Base-by-base conservation (phyloP, 495 filamentous ascomycete genomes). In the Diplogelasinospora grovesii region DNA sequence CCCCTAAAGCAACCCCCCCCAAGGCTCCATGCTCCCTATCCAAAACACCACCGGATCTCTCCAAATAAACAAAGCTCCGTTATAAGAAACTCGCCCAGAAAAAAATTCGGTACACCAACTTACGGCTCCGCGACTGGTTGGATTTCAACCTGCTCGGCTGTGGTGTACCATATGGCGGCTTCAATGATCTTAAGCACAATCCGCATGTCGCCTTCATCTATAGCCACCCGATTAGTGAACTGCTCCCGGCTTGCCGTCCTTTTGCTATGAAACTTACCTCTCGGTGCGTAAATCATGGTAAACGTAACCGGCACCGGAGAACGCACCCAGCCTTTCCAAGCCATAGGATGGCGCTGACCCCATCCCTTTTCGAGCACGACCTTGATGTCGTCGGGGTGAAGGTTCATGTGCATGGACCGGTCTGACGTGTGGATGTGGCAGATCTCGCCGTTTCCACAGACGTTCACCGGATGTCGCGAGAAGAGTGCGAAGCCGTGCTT, bases 291-390 rank as follows among this genome's bases (percentile, higher is more conserved):
- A 10, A 96, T 71, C 73, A 95, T 78, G 26, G 85, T 58, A 59
- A 84, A 93, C 22, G 81, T 82, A 8, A 60, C 57, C 1, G 85
- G 83, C 37, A 77, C 71, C 48, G 74, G 85, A 41, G 68, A 66
- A 53, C 48, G 68, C 31, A 66, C 65, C 50, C 57, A 59, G 13
- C 54, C 41, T 27, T 62, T 75, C 7, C 18, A 78, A 3, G 85
- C 79, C 45, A 94, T 70, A 1, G 85, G 85, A 61, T 94, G 87
- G n/a, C 87, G 69, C 60, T 95, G 77, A n/a, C 84, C 89, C 87
- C 86, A 94, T 14, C 87, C 84, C 29, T 77, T 78, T 43, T 88
- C 79, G 23, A 95, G 64, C 14, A 95, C 70, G 48, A 80, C 71
- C 54, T 71, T 78, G 30, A 83, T 85, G 60, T 96, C 89, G 20